Base-by-base conservation (phyloP, 345 rosid species). In the Psidium friedrichsthalianum region DNA sequence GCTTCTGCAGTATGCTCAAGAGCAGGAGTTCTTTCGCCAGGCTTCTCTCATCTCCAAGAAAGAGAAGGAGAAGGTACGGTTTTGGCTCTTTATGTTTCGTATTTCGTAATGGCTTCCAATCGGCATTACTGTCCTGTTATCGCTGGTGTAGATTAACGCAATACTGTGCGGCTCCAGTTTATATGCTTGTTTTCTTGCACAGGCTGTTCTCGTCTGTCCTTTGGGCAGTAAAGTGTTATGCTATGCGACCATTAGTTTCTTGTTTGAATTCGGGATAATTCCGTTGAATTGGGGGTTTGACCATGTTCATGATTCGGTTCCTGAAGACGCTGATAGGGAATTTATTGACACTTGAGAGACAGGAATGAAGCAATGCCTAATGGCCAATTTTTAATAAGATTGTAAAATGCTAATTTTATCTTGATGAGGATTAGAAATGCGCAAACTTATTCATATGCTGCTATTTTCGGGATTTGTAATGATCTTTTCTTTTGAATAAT, bases 21-120 rank as follows among this genome's bases (percentile, higher is more conserved):
- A 97, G 93, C 98, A 97, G 87, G 98, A 95, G n/a, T 97, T 97
- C 88, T 96, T 95, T 87, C 96, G 98, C 82, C 98, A 96, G 90
- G 91, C 96, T 6, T 93, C 99, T 90, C 98, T 96, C 58, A 89
- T 96, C 85, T 94, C 99, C 83, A 93, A 93, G 93, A 97, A 96
- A 85, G 99, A 97, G 89, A 96, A 97, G 89, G 99, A 96, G 82
- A 96, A 96, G 98, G 99, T 95, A 21, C 56, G 25, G 24, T 55
- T 53, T 25, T 36, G 44, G 55, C 36, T 51, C 11, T 81, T 13
- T 83, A 24, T 11, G 49, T 47, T 47, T 78, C 36, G 32, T 42
- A 1, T 29, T 69, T 44, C 24, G 51, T 81, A 14, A 44, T 55
- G 55, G 82, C 21, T 54, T 83, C 64, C 64, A 2, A 52, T 56